Evolutionary conservation across 352 stramenopile species (phyloP).

Genomic region (Phytopythium oedochilum): DNA sequence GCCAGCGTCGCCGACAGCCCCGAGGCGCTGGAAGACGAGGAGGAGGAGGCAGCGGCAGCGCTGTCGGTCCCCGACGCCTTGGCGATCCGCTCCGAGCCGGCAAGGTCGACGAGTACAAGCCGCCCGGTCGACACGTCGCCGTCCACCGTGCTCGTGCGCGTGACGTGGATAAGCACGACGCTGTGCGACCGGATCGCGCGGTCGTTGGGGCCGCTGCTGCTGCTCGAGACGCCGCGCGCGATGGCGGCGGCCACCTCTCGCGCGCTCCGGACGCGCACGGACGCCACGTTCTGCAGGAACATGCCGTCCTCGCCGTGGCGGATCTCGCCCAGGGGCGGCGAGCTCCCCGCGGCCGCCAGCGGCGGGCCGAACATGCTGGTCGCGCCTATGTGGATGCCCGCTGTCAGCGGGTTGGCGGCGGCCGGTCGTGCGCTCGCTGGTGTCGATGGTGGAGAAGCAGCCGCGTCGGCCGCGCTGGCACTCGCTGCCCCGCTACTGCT

Average conservation of each 20-base stretch:
- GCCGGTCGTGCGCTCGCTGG: conserved; percentile 58
- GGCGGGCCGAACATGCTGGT: conserved; percentile 26
- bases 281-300: conserved; percentile 65
- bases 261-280: conserved; percentile 21
- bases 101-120: conserved; percentile 73
- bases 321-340: conserved; percentile 47
- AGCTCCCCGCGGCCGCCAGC: conserved; percentile 14
- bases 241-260: conserved; percentile 37
- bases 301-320: conserved; percentile 62
- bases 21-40: neutral
- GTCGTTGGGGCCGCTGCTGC: conserved; percentile 19
- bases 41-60: conserved; percentile 9
- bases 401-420: conserved; percentile 4
- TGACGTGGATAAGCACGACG: conserved; percentile 55
- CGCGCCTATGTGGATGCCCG: conserved; percentile 43
- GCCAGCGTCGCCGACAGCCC: conserved; percentile 2
- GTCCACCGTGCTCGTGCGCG: conserved; percentile 36
- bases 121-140: conserved; percentile 35
- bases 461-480: conserved; percentile 2
- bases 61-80: conserved; percentile 31
- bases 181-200: conserved; percentile 55
- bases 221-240: conserved; percentile 17
- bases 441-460: conserved; percentile 40
- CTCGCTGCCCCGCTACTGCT: too few species aligned
- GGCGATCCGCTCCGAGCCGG: conserved; percentile 64